Base-by-base conservation (phyloP, 140 eudicot species). In the Oenanthe javanica region DNA sequence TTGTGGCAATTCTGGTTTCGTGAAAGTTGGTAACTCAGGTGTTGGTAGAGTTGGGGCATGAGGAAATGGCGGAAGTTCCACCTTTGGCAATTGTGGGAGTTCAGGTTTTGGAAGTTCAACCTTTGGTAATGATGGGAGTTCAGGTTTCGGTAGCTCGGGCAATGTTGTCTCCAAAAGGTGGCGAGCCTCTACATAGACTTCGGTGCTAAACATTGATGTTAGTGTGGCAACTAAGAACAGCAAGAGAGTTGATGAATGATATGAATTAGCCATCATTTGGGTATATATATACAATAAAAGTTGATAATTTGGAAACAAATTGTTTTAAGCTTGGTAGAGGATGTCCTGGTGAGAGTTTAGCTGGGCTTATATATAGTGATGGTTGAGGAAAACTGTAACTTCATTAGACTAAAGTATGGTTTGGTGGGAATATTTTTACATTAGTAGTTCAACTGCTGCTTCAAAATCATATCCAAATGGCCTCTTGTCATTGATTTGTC, bases 81-180 rank as follows among this genome's bases (percentile, higher is more conserved):
- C 14, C 77, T 73, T 73, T 0, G 77, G 77, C 78, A 48, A 11
- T 4, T 46, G n/a, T 11, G 59, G 59, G 8, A 75, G 19, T 10
- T 75, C 78, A 23, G 78, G 61, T 38, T 46, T 50, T 49, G 78
- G 78, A 2, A 73, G 77, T 46, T 73, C 77, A n/a, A n/a, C 55
- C 31, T 73, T 73, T 0, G 77, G 77, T 45, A 75, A 10, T 23
- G 59, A 16, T 23, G 78, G 78, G 6, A 75, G 36, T 14, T 23
- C 52, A 75, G 78, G 78, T 23, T 23, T 75, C 9, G 78, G 78
- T 13, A 75, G 61, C 78, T 75, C 61, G 48, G 78, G 78, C 45
- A 75, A 48, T 11, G 59, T 13, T 49, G 78, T 25, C 78, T 75
- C 78, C 43, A 25, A 1, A 48, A 75, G 61, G 23, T 14, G 63